Evolutionary conservation across 192 early-diverging fungal species (phyloP), one percentile per base, ranked within the genome.

Genomic region (Linnemannia elongata): DNA sequence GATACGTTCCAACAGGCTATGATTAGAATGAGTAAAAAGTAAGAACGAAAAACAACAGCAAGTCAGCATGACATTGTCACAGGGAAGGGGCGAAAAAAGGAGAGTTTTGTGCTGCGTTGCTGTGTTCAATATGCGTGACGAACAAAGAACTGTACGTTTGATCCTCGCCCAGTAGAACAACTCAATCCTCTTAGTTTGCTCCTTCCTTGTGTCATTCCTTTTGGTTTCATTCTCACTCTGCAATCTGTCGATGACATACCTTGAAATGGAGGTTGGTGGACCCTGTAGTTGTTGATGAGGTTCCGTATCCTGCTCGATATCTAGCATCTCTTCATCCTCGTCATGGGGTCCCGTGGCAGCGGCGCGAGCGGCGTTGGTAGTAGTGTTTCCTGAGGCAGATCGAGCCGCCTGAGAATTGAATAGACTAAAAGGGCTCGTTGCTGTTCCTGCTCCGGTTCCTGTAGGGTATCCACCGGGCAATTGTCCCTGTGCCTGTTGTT

Each of bases 381-480:
- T 60, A 10, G 49, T 20, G 20, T 52, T 52, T 52, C 17, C 49
- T 15, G 60, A 66, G 3, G 27, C 30, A 66, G 27, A 30, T 30
- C 13, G 60, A 33, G 60, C 3, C 33, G n/a, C 24, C 10, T 57
- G 60, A 9, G 60, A 30, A 13, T 66, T 66, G 30, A 35, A 66
- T 27, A 66, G 27, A 13, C 60, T 66, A 13, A 66, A 66, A 7
- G 60, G 30, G 30, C 60, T 60, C 2, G 35, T n/a, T 2, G 6
- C 39, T 8, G 76, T 27, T 9, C 49, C 55, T 30, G 70, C 22
- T 18, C 33, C 49, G 15, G 42, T 63, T 63, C 74, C 52, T 68
- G 38, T 36, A 42, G 83, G 77, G 30, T 79, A 85, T 35, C 79
- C 83, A 30, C 55, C 74, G n/a, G 83, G 78, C 22, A 39, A 39